Evolutionary conservation across 441 rosid genomes (phyloP).

Genomic region (Corymbia citriodora): DNA sequence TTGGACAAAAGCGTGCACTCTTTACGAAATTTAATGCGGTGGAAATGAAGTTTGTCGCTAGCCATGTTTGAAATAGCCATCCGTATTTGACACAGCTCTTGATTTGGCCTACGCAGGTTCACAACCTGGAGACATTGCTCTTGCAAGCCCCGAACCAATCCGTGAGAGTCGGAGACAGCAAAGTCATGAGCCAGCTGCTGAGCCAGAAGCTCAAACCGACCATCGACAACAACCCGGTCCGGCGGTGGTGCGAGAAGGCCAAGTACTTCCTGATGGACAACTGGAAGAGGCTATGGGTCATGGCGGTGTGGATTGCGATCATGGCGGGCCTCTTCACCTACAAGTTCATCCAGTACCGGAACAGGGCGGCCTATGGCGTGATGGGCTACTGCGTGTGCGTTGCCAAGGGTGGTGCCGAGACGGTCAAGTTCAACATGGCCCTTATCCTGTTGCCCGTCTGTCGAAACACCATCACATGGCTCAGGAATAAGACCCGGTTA

Average conservation of each 20-base stretch:
- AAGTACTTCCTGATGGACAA: conserved; percentile 74
- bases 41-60: neutral
- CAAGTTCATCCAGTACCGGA: conserved; percentile 57
- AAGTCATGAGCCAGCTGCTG: conserved; percentile 66
- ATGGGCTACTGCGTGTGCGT: conserved; percentile 83
- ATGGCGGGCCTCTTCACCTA: conserved; percentile 54
- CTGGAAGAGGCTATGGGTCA: conserved; percentile 85
- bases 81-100: neutral
- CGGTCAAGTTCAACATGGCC: conserved; percentile 90
- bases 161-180: conserved; percentile 60
- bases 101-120: conserved; percentile 33
- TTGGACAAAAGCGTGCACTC: neutral
- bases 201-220: conserved; percentile 85
- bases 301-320: conserved; percentile 71
- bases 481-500: conserved; percentile 73
- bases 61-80: neutral
- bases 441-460: conserved; percentile 78
- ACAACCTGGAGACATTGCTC: conserved; percentile 68
- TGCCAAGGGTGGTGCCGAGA: conserved; percentile 93
- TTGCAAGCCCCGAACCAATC: conserved; percentile 78
- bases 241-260: conserved; percentile 30
- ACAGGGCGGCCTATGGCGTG: conserved; percentile 41
- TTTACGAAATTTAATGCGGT: neutral
- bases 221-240: conserved; percentile 45
- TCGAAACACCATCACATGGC: conserved; percentile 89